These are phyloP conservation scores for Hypoxylon sp. DNA, from an alignment of 2,329 filamentous ascomycete genomes.

Conservation along the genomic window DNA sequence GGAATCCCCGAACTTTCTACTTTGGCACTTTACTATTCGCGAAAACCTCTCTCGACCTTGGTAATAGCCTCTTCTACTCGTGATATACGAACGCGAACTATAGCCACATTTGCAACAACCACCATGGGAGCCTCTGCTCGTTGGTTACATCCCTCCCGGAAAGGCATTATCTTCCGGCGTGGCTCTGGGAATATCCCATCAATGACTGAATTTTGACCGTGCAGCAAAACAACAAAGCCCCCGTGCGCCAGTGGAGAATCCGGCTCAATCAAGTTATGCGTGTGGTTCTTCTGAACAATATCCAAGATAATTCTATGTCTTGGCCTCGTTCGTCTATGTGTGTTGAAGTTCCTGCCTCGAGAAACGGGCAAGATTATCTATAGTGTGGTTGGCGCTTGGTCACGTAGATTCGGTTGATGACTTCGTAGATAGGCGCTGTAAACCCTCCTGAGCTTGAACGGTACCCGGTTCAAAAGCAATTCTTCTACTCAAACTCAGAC, in stretches of 20 bases:
- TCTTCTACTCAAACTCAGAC: constrained; percentile 70
- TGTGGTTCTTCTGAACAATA: background rate
- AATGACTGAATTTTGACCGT: constrained; percentile 4
- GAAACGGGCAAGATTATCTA: background rate
- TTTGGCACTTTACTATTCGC: background rate
- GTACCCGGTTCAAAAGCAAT: constrained; percentile 67
- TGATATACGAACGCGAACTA: background rate
- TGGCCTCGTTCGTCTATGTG: constrained; percentile 2
- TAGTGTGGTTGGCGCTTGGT: background rate
- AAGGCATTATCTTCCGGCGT: background rate
- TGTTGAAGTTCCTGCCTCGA: constrained; percentile 1
- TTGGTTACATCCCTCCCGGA: background rate
- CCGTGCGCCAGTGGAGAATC: background rate
- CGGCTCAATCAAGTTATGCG: background rate
- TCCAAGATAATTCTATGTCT: background rate
- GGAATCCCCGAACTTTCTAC: constrained; percentile 14
- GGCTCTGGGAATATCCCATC: background rate
- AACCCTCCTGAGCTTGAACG: constrained; percentile 65
- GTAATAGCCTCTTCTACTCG: background rate
- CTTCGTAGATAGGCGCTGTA: constrained; percentile 53
- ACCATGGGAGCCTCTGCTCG: background rate
- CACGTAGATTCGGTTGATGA: constrained; percentile 14
- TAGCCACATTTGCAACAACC: background rate
- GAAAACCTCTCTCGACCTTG: background rate
- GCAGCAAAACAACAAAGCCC: background rate